A percentile compares a stretch with the other conserved stretches of the same genome.
phyloP scores from a whole-genome alignment of 169 alveolate genomes.

The Perkinsus olseni region DNA sequence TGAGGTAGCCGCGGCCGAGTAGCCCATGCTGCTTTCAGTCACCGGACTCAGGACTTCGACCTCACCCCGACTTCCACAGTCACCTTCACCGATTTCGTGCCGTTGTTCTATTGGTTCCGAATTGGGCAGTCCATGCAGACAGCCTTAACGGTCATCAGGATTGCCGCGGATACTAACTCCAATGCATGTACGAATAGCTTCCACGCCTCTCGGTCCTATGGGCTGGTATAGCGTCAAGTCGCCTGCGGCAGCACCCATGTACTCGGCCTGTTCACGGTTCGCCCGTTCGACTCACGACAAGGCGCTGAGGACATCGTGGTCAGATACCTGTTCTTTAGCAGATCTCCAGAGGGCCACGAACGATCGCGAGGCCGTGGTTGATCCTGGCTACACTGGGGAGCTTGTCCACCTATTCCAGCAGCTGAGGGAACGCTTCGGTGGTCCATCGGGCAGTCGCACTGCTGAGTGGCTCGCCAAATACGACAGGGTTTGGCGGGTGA shows the following conservation, averaged over 20 bases:
- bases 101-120: background rate
- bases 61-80: background rate
- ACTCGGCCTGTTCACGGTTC: too few relatives aligned
- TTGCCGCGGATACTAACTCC: background rate
- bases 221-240: too few relatives aligned
- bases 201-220: too few relatives aligned
- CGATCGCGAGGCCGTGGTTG: background rate
- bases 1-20: background rate
- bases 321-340: background rate
- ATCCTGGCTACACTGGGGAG: background rate
- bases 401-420: background rate
- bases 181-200: background rate
- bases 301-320: background rate
- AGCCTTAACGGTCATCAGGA: background rate
- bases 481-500: background rate
- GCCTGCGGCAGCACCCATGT: too few relatives aligned
- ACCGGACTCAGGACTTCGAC: background rate
- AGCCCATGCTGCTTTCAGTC: background rate
- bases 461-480: background rate
- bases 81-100: background rate
- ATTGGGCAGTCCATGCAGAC: background rate
- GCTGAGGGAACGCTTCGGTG: background rate
- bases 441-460: background rate
- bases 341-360: background rate
- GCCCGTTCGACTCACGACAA: too few relatives aligned